Evolutionary conservation across 2,329 filamentous ascomycete species (phyloP), one percentile per base, ranked within the genome.

Genomic region (Fusarium staphyleae): DNA sequence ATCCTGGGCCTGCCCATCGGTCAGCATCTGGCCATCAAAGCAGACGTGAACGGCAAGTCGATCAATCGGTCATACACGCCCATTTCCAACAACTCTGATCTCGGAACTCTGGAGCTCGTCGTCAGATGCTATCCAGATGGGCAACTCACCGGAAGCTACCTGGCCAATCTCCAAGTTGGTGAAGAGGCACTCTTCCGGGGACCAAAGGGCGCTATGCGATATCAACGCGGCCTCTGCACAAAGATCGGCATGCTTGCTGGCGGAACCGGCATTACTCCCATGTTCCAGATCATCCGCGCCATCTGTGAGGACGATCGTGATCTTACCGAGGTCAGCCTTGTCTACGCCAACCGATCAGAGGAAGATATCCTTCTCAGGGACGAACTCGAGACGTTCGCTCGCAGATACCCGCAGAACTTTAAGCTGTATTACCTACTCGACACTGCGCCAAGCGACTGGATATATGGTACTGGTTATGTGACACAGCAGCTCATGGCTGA

Each of bases 231-330:
- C 1, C 68, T 77, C 1, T 73, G 70, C 41, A 75, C 72, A 57
- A 69, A 73, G 34, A 76, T 85, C 33, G 81, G 81, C 49, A 84
- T 85, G 82, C 66, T 85, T 1, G 81, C 80, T 1, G 81, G 81
- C 0, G 71, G 71, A 6, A 72, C 71, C 0, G 71, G 71, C 10
- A 72, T 73, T 29, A 73, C 35, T 0, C 70, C 71, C 10, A 71
- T 74, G 69, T 74, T 66, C 47, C 84, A 87, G 65, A 69, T 88
- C 6, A 86, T 87, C 63, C 80, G 84, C 4, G 83, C 83, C 35
- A 85, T 87, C 49, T 85, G 83, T 63, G 84, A 87, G 63, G 81
- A 87, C 47, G 74, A 79, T n/a, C 72, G 69, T 6, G 86, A 88
- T 55, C 75, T 73, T 1, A 87, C 86, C 0, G 70, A 82, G 57